These are phyloP conservation scores for Penicillium robsamsonii DNA, from an alignment of 495 filamentous ascomycete genomes.

Conservation along the genomic window DNA sequence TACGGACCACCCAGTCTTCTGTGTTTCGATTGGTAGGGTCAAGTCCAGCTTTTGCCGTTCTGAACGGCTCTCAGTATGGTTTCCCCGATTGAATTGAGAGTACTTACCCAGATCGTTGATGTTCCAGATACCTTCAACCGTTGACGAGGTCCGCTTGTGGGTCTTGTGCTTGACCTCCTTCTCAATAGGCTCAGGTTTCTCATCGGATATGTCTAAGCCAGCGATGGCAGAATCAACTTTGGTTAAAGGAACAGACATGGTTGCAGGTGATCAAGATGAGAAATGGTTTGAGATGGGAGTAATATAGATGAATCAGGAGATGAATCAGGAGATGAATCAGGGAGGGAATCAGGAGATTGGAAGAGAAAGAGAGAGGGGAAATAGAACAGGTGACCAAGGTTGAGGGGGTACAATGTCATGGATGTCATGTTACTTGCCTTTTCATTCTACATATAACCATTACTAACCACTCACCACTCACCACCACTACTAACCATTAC, in stretches of 20 bases:
- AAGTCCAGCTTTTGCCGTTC: slow-evolving; percentile 73
- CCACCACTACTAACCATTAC: too few species aligned
- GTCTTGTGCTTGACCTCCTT: slow-evolving; percentile 51
- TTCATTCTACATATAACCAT: too few species aligned
- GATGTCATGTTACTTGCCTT: slow-evolving; percentile 23
- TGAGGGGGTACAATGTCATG: slow-evolving; percentile 25
- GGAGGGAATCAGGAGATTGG: slow-evolving; percentile 14
- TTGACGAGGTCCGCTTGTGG: slow-evolving; percentile 67
- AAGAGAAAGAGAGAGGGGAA: slow-evolving; percentile 24
- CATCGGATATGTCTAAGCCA: slow-evolving; percentile 67
- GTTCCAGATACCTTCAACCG: slow-evolving; percentile 66
- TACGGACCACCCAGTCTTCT: slow-evolving; percentile 83
- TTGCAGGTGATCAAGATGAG: slow-evolving; percentile 15
- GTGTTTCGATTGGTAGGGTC: slow-evolving; percentile 80
- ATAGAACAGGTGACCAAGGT: slow-evolving; percentile 35
- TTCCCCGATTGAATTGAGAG: neutral
- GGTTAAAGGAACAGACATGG: slow-evolving; percentile 68
- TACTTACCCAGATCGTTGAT: slow-evolving; percentile 81
- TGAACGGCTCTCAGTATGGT: slow-evolving; percentile 35
- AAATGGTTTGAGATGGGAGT: neutral
- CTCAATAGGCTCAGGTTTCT: slow-evolving; percentile 41
- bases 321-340: slow-evolving; percentile 8
- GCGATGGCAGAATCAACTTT: slow-evolving; percentile 88
- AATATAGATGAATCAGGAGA: too few species aligned
- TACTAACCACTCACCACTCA: too few species aligned